Conservation (phyloP, 2,329 filamentous ascomycete species). For the Bipolaris sorokiniana region DNA sequence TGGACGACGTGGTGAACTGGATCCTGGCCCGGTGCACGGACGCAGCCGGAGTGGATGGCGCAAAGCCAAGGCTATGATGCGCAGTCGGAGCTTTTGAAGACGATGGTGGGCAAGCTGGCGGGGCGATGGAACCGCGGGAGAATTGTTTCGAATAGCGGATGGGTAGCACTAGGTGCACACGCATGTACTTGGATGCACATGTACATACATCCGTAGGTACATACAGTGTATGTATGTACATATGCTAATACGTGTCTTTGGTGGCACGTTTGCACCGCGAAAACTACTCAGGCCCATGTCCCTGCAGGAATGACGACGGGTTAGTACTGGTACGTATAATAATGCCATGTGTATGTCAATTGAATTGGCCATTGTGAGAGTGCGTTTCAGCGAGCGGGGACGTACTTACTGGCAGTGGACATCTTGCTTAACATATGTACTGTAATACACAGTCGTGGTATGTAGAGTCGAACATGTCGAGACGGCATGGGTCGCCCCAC, state of each 20-base stretch:
- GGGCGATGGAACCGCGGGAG: constrained; percentile 15
- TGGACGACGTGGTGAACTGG: constrained; percentile 46
- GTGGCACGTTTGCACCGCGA: constrained; percentile 14
- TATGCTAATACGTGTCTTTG: constrained; percentile 12
- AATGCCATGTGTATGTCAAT: neutral
- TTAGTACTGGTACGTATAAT: neutral
- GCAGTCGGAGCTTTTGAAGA: constrained; percentile 8
- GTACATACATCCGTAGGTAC: neutral
- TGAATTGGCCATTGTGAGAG: neutral
- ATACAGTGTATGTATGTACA: neutral
- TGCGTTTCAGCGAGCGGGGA: neutral
- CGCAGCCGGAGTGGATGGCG: constrained; percentile 35
- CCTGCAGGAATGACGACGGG: constrained; percentile 9
- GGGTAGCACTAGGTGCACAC: too few relatives aligned
- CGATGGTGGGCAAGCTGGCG: constrained; percentile 10
- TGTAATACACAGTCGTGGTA: neutral
- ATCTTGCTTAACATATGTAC: too few relatives aligned
- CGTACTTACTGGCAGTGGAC: too few relatives aligned
- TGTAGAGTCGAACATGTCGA: neutral
- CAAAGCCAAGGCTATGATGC: constrained; percentile 43
- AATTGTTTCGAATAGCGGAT: neutral
- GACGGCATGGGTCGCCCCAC: constrained; percentile 13
- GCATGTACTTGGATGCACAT: neutral
- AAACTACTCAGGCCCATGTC: constrained; percentile 5
- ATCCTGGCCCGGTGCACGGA: constrained; percentile 43